Percentiles rank a stretch among this genome's conserved stretches.
These are phyloP conservation scores for Lindgomyces ingoldianus DNA, from an alignment of 495 filamentous ascomycete genomes.

Conservation along the genomic window DNA sequence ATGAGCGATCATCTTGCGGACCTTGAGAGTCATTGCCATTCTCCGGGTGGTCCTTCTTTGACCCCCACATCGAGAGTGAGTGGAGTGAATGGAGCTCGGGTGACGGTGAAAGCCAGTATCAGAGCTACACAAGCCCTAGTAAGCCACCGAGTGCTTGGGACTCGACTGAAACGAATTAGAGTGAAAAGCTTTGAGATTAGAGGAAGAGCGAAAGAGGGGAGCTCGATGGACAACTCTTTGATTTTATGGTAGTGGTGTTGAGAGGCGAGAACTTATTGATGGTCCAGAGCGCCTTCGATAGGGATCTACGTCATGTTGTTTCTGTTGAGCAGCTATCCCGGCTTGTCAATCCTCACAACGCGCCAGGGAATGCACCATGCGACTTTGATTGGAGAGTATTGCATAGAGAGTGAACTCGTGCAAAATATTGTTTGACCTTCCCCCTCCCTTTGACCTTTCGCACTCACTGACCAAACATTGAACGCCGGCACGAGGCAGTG, in stretches of 20 bases:
- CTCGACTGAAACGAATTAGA: background rate
- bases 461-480: too few species aligned
- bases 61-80: conserved; percentile 30
- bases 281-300: background rate
- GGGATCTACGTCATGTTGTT: conserved; percentile 26
- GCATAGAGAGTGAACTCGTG: too few species aligned
- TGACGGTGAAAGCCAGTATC: too few species aligned
- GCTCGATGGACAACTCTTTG: background rate
- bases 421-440: too few species aligned
- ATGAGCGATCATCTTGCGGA: conserved; percentile 6
- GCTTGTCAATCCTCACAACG: background rate
- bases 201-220: background rate
- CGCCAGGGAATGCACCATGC: conserved; percentile 1
- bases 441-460: too few species aligned
- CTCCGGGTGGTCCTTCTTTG: conserved; percentile 31
- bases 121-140: background rate
- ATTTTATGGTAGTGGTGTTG: background rate
- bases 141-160: background rate
- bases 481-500: background rate
- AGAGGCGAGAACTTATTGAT: background rate
- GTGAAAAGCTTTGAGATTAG: background rate
- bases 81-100: too few species aligned
- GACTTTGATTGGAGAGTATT: background rate
- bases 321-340: too few species aligned
- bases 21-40: conserved; percentile 6